Percentiles rank a stretch among this genome's conserved stretches.
Evolutionary conservation across 208 protist species (phyloP).

Genomic region (Trypanosoma platydactyli): DNA sequence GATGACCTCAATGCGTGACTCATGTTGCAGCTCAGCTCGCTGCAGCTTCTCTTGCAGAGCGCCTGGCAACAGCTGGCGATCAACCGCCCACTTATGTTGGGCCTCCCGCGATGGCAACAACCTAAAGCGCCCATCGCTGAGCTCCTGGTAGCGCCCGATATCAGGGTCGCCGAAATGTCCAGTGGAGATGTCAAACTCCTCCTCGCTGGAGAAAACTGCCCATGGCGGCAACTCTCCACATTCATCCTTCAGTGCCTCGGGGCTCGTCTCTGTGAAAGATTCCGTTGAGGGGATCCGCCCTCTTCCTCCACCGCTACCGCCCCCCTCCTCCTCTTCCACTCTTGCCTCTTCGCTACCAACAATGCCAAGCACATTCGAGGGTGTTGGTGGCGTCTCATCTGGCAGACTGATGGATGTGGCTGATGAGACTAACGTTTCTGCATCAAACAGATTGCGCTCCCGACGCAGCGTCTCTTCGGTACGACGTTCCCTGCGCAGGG

Average conservation of each 20-base stretch:
- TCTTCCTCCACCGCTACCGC: background rate
- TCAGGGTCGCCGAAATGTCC: constrained; percentile 76
- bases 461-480: constrained; percentile 56
- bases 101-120: constrained; percentile 64
- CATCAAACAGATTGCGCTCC: constrained; percentile 66
- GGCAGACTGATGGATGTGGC: constrained; percentile 51
- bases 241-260: background rate
- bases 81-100: constrained; percentile 68
- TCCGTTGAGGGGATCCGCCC: constrained; percentile 3
- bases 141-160: constrained; percentile 72
- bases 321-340: background rate
- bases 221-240: constrained; percentile 79
- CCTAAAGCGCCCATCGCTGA: constrained; percentile 80
- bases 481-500: constrained; percentile 46
- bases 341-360: background rate
- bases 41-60: constrained; percentile 64
- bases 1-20: constrained; percentile 50
- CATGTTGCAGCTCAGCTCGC: constrained; percentile 56
- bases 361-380: constrained; percentile 44
- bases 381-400: constrained; percentile 17
- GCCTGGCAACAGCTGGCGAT: constrained; percentile 68
- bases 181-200: constrained; percentile 83
- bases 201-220: constrained; percentile 68
- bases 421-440: constrained; percentile 63
- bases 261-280: background rate